Conservation (phyloP, 306 rosid species). For the Trifolium repens region DNA sequence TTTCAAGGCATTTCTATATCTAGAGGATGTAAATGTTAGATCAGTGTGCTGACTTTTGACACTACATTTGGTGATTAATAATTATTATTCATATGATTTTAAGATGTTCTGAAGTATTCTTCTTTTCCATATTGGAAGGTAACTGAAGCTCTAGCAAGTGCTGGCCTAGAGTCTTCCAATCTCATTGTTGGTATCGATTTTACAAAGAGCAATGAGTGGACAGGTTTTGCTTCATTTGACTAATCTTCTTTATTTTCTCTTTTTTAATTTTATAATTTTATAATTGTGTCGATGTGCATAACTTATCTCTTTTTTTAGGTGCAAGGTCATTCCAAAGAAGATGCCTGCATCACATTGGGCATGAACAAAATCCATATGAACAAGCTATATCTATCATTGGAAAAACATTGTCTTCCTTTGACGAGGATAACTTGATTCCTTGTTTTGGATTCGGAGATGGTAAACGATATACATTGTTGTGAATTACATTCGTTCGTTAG, state of each 20-base stretch:
- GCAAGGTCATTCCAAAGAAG: constrained; percentile 78
- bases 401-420: constrained; percentile 81
- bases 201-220: constrained; percentile 99
- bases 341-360: constrained; percentile 91
- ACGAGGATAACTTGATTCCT: constrained; percentile 91
- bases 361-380: constrained; percentile 89
- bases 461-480: constrained; percentile 36
- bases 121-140: constrained; percentile 59
- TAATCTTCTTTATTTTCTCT: constrained; percentile 22
- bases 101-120: constrained; percentile 29
- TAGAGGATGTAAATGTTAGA: constrained; percentile 26
- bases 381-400: constrained; percentile 95
- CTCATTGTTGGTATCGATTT: constrained; percentile 96
- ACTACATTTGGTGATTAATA: background rate
- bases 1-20: constrained; percentile 3
- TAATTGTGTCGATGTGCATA: constrained; percentile 36
- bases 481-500: constrained; percentile 9
- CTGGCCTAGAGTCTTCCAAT: constrained; percentile 95
- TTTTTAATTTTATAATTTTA: background rate
- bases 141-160: constrained; percentile 75
- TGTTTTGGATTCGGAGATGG: constrained; percentile 99
- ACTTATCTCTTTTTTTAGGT: constrained; percentile 57
- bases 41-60: constrained; percentile 16
- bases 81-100: constrained; percentile 7
- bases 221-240: constrained; percentile 65